These are phyloP conservation scores for Phytophthora tubulina DNA, from an alignment of 352 stramenopile species.

Conservation along the genomic window DNA sequence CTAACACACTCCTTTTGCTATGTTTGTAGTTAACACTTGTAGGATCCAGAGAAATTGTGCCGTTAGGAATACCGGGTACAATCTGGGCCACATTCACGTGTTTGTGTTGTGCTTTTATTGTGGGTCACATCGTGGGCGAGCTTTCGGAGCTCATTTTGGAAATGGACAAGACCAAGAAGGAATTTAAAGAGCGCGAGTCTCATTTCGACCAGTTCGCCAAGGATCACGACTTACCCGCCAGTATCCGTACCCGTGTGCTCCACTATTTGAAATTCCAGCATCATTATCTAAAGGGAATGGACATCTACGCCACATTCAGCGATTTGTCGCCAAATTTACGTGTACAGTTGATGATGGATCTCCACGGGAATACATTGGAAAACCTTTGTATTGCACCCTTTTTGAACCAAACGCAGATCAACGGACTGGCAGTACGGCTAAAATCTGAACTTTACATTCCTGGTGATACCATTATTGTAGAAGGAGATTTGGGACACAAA, in stretches of 20 bases:
- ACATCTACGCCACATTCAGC: constrained; percentile 77
- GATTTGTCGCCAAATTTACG: constrained; percentile 77
- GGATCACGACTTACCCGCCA: constrained; percentile 64
- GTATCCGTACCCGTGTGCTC: constrained; percentile 64
- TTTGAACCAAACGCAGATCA: constrained; percentile 62
- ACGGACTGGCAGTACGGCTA: constrained; percentile 66
- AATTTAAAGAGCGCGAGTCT: constrained; percentile 71
- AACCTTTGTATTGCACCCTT: constrained; percentile 66
- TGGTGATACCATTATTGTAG: constrained; percentile 74
- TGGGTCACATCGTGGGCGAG: constrained; percentile 81
- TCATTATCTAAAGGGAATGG: constrained; percentile 69
- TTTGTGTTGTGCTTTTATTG: constrained; percentile 80
- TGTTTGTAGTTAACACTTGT: constrained; percentile 66
- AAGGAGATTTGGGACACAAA: constrained; percentile 74
- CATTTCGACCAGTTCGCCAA: constrained; percentile 79
- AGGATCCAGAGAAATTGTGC: constrained; percentile 76
- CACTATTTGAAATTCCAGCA: constrained; percentile 83
- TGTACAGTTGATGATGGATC: constrained; percentile 78
- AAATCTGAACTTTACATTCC: constrained; percentile 79
- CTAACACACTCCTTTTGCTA: not conserved
- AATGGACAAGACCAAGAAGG: constrained; percentile 79
- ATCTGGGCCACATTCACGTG: constrained; percentile 75
- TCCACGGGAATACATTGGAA: constrained; percentile 64
- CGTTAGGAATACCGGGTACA: constrained; percentile 62
- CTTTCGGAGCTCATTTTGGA: constrained; percentile 82